Evolutionary conservation across 495 filamentous ascomycete species (phyloP).

Genomic region (Cercophora scortea): DNA sequence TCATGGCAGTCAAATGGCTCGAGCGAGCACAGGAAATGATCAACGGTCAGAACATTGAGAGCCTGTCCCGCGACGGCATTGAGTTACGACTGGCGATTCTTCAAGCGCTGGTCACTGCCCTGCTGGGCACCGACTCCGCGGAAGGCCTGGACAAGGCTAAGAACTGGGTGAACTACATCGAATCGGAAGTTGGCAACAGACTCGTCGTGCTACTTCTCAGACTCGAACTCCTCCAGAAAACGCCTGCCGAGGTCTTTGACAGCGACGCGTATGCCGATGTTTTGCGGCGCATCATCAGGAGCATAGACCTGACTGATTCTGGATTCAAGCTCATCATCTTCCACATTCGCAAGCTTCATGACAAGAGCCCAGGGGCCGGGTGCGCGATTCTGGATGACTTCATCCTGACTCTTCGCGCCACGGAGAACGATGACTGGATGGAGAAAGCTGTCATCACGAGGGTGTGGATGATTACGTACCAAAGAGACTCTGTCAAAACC

Average conservation of each 20-base stretch:
- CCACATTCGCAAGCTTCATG: slow-evolving; percentile 58
- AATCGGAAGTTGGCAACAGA: slow-evolving; percentile 52
- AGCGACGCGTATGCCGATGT: slow-evolving; percentile 41
- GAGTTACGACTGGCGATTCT: slow-evolving; percentile 61
- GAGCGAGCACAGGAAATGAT: slow-evolving; percentile 57
- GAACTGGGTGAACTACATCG: slow-evolving; percentile 49
- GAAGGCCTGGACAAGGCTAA: slow-evolving; percentile 46
- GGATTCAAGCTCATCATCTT: slow-evolving; percentile 64
- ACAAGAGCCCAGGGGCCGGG: slow-evolving; percentile 43
- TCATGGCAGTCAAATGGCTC: slow-evolving; percentile 63
- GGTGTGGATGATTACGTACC: slow-evolving; percentile 48
- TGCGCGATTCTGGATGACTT: slow-evolving; percentile 54
- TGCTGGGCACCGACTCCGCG: slow-evolving; percentile 36
- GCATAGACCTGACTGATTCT: slow-evolving; percentile 47
- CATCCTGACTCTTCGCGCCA: slow-evolving; percentile 37
- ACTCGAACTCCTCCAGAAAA: slow-evolving; percentile 53
- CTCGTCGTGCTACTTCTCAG: slow-evolving; percentile 60
- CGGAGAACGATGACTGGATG: slow-evolving; percentile 45
- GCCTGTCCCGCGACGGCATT: slow-evolving; percentile 48
- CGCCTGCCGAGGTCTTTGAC: slow-evolving; percentile 38
- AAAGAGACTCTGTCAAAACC: slow-evolving; percentile 17
- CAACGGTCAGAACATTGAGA: slow-evolving; percentile 44
- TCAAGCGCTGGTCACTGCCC: slow-evolving; percentile 50
- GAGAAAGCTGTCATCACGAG: slow-evolving; percentile 57
- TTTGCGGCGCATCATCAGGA: slow-evolving; percentile 47